Percentiles rank a stretch among this genome's conserved stretches.
These are phyloP conservation scores for Pseudogymnoascus sp. DNA, from an alignment of 2,329 filamentous ascomycete species.

Conservation along the genomic window DNA sequence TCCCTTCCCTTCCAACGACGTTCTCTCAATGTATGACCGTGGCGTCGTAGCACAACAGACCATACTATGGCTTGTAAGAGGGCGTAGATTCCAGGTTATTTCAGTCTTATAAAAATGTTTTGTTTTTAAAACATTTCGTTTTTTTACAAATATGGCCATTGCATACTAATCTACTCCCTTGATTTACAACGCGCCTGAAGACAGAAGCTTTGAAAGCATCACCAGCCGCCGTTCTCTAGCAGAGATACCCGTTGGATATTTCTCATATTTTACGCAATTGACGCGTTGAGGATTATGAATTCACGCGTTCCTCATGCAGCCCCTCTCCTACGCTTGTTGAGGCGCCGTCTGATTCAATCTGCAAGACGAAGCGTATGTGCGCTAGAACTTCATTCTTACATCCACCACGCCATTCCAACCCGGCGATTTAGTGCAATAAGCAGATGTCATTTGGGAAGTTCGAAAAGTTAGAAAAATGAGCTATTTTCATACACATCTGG, in stretches of 20 bases:
- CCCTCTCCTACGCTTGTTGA: not conserved
- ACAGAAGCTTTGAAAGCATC: not conserved
- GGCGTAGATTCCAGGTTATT: not conserved
- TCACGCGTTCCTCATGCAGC: not conserved
- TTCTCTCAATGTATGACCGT: not conserved
- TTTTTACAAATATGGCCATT: not conserved
- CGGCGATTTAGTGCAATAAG: not conserved
- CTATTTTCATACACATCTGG: not conserved
- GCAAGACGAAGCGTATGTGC: not conserved
- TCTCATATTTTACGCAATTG: not conserved
- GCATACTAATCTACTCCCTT: not conserved
- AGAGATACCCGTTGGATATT: not conserved
- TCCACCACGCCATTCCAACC: too few species aligned
- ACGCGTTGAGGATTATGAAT: not conserved
- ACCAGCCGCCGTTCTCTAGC: not conserved
- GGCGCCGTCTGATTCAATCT: too few species aligned
- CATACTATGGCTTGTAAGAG: not conserved
- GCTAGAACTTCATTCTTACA: not conserved
- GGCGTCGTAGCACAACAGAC: not conserved
- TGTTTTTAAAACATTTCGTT: not conserved
- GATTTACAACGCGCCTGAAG: not conserved
- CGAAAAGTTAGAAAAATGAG: not conserved
- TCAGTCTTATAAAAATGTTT: not conserved
- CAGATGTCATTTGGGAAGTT: not conserved
- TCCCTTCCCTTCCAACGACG: too few species aligned